Conservation (phyloP, 1,139 yeast species). For the Candida labiduridarum region DNA sequence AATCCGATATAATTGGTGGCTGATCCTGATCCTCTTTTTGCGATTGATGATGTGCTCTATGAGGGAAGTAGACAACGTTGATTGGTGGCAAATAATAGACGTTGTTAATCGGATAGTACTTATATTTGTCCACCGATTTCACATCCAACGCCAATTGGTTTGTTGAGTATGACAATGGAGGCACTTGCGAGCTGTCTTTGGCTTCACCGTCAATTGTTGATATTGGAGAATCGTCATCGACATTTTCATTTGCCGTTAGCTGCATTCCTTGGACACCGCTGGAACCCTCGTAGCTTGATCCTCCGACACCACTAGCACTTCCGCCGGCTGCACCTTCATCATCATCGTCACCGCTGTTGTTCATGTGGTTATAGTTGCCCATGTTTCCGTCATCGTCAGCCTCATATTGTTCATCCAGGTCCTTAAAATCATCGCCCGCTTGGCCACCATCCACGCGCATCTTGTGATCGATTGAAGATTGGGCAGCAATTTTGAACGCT, state of each 20-base stretch:
- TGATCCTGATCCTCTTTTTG: constrained; percentile 19
- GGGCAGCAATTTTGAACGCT: constrained; percentile 23
- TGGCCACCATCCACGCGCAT: constrained; percentile 7
- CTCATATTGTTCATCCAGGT: constrained; percentile 12
- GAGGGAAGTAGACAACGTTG: constrained; percentile 62
- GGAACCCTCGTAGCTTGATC: constrained; percentile 10
- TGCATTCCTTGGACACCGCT: constrained; percentile 5
- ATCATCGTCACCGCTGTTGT: constrained; percentile 10
- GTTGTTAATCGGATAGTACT: constrained; percentile 57
- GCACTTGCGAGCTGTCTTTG: constrained; percentile 7
- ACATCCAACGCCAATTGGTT: constrained; percentile 18
- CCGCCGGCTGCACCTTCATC: constrained; percentile 11
- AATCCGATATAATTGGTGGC: constrained; percentile 12
- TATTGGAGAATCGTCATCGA: constrained; percentile 12
- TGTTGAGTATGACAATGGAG: constrained; percentile 16
- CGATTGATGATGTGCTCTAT: constrained; percentile 51
- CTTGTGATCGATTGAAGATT: constrained; percentile 10
- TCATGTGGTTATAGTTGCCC: neutral
- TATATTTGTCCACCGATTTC: constrained; percentile 34
- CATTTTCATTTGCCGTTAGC: constrained; percentile 4
- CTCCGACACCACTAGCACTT: constrained; percentile 12
- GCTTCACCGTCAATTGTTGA: constrained; percentile 5
- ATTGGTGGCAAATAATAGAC: constrained; percentile 63
- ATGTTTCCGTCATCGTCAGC: constrained; percentile 11
- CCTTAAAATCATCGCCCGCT: constrained; percentile 13